phyloP scores from a whole-genome alignment of 1,284 basidiomycete species.

The Pseudozyma hubeiensis region DNA sequence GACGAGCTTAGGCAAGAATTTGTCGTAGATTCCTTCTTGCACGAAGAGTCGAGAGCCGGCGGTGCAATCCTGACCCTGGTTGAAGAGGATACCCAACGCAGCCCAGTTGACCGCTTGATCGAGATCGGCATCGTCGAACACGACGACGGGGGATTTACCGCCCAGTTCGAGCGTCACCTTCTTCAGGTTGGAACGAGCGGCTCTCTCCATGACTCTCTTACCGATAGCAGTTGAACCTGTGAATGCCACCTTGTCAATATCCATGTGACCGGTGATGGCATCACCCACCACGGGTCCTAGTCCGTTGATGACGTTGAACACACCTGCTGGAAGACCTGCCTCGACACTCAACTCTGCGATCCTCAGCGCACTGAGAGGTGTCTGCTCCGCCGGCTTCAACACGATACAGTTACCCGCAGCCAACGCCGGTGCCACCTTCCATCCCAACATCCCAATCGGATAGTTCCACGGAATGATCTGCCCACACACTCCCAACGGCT shows the following conservation, averaged over 20 bases:
- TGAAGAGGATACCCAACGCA: slow-evolving; percentile 82
- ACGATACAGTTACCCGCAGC: slow-evolving; percentile 69
- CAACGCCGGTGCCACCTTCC: slow-evolving; percentile 73
- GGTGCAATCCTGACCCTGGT: slow-evolving; percentile 74
- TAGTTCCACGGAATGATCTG: slow-evolving; percentile 74
- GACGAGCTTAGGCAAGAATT: slow-evolving; percentile 75
- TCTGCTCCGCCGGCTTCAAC: slow-evolving; percentile 78
- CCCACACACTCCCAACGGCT: slow-evolving; percentile 86
- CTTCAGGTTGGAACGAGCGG: slow-evolving; percentile 85
- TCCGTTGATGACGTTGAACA: slow-evolving; percentile 81
- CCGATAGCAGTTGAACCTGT: slow-evolving; percentile 78
- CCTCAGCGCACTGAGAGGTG: slow-evolving; percentile 77
- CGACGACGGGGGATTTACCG: slow-evolving; percentile 84
- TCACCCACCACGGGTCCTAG: slow-evolving; percentile 84
- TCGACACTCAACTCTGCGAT: slow-evolving; percentile 79
- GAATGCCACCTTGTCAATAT: slow-evolving; percentile 75
- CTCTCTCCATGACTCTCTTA: slow-evolving; percentile 78
- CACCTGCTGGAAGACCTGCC: slow-evolving; percentile 81
- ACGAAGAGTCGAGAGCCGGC: slow-evolving; percentile 80
- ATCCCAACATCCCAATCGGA: slow-evolving; percentile 71
- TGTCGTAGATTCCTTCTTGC: slow-evolving; percentile 75
- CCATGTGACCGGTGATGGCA: slow-evolving; percentile 73
- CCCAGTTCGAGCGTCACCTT: slow-evolving; percentile 82
- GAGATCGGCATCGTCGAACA: slow-evolving; percentile 75
- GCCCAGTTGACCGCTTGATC: slow-evolving; percentile 72